Evolutionary conservation across 2,329 filamentous ascomycete species (phyloP), one percentile per base, ranked within the genome.

Genomic region (Hypomyces perniciosus): DNA sequence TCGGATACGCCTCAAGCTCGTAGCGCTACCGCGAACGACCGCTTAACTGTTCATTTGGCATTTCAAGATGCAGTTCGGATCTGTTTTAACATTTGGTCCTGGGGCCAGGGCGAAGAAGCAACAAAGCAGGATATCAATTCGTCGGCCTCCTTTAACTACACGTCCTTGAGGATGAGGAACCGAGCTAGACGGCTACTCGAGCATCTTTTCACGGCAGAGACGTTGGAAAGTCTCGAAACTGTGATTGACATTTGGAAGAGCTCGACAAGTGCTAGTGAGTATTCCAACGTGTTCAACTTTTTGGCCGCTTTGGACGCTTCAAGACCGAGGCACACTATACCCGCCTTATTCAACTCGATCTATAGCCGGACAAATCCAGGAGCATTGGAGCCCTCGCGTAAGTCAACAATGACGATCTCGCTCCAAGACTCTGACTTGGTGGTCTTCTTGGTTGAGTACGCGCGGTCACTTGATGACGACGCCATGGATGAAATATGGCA

Each of bases 401-500:
- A 90, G 66, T 97, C 92, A 12, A 95, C 89, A 2, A 74, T 97
- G 65, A 95, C 92, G 0, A 88, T 93, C 13, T 85, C 88, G 44
- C 72, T 99, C 8, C 83, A 84, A 48, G 90, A 96, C 61, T 80
- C 82, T 1, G 91, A 96, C 61, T 74, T 99, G 8, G 88, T 92
- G 7, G 81, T 86, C 7, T 99, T 99, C 66, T 70, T 97, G 41
- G 88, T 96, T 6, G 88, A 93, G 55, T 99, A 99, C 67, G 86
- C 90, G 1, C 81, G 81, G 30, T 93, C 91, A 0, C 76, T 97
- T 9, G 93, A 99, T 62, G 93, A 99, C 61, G 93, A 99, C 72
- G 88, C 93, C 12, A 92, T 96, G 79, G 93, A 99, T 61, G 93
- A 99, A 68, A 96, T 99, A 44, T 99, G 93, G 93, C 79, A 84